These are phyloP conservation scores for Periconia sp. DNA, from an alignment of 2,329 filamentous ascomycete species.

Conservation along the genomic window DNA sequence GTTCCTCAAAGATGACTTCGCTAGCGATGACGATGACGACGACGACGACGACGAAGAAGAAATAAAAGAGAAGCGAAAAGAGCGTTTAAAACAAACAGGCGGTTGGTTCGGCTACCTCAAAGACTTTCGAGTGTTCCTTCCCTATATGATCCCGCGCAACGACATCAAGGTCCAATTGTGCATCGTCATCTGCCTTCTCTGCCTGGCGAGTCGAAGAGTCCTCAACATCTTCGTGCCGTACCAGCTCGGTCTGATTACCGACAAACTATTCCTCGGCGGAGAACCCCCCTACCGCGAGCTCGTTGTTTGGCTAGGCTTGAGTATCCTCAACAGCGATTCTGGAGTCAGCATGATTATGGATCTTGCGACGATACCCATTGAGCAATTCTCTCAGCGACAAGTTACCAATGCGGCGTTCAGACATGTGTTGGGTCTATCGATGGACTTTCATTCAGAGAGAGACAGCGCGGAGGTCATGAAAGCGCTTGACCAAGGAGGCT, in stretches of 20 bases:
- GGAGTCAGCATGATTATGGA: not conserved
- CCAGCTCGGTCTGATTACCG: constrained; percentile 74
- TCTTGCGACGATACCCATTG: constrained; percentile 50
- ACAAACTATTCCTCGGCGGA: constrained; percentile 45
- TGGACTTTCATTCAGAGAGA: constrained; percentile 73
- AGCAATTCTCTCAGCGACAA: constrained; percentile 53
- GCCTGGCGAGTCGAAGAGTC: constrained; percentile 64
- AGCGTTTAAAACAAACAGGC: constrained; percentile 68
- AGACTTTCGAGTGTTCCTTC: constrained; percentile 72
- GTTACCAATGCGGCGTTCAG: constrained; percentile 51
- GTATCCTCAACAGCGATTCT: not conserved
- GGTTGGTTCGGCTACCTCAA: constrained; percentile 76
- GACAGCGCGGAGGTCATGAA: constrained; percentile 63
- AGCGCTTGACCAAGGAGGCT: constrained; percentile 60
- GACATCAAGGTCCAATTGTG: constrained; percentile 66
- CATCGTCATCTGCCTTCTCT: constrained; percentile 66
- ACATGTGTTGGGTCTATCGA: constrained; percentile 66
- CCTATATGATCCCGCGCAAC: constrained; percentile 73
- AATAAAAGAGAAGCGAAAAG: constrained; percentile 41
- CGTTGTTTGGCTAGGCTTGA: constrained; percentile 46
- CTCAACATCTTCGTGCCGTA: constrained; percentile 61
- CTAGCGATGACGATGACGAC: not conserved
- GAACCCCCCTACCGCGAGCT: constrained; percentile 53
- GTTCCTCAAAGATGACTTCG: not conserved
- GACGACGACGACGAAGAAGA: not conserved